Base-by-base conservation (phyloP, 2,329 filamentous ascomycete genomes). In the Xylariales sp. region DNA sequence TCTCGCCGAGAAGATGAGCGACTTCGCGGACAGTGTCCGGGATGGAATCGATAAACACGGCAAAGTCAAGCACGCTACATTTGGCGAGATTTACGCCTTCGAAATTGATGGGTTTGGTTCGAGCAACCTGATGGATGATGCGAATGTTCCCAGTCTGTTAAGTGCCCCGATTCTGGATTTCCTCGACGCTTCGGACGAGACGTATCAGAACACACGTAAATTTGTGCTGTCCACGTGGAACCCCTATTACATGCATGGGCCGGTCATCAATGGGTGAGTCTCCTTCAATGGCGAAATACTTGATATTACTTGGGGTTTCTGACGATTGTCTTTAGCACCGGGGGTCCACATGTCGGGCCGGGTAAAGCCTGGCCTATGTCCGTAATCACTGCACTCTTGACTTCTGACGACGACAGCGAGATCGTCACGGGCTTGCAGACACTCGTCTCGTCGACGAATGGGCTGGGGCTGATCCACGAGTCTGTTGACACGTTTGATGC, bases 291-390 rank as follows among this genome's bases (percentile, higher is more conserved):
- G 28, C 52, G 23, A 50, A 41, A 52, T 12, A n/a, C n/a, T 8
- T 18, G 14, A 45, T 45, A 32, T 30, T 16, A 48, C 23, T 46
- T 30, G 23, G 36, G 34, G 68, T 58, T 30, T 49, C 64, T 72
- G 62, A 69, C 50, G 9, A 28, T 53, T 39, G 9, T n/a, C 14
- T 36, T 28, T 8, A 77, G 76, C 34, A 82, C 84, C 0, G 86
- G 86, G 12, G 85, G 85, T 0, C 85, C 85, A 30, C 85, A 87
- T 71, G 78, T 83, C 8, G 84, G 85, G 0, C 86, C 93, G 1
- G 86, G 90, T 66, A 90, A 90, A 76, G 93, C 92, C 16, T 97
- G 94, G 94, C 93, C 94, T 1, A 97, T 97, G 93, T 92, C 89
- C 53, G 84, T 93, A 71, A 89, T 97, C 55, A 89, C 94, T 65